Base-by-base conservation (phyloP, 768 basidiomycete genomes). In the Leccinum truebloodii region DNA sequence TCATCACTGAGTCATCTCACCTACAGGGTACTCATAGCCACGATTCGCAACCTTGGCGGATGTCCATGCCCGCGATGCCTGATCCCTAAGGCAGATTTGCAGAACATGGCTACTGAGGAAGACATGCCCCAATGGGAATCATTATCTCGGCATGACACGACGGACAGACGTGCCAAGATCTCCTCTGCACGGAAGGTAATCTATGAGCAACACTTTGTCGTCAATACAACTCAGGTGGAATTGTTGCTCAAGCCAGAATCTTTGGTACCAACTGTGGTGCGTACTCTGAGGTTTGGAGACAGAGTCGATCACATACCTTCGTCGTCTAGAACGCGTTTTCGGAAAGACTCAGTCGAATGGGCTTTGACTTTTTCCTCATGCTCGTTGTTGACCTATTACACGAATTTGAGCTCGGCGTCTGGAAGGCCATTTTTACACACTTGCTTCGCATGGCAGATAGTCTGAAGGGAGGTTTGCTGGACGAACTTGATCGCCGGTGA, bases 21-120 rank as follows among this genome's bases (percentile, higher is more conserved):
- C n/a, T 20, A 28, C 37, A 58, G 57, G 9, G 37, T 58, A 16
- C 57, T 58, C 13, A 58, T 58, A 41, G 51, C 37, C 4, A 37
- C 14, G 6, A 37, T 37, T 16, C 16, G 37, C 16, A 37, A 37
- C 37, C 37, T 37, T 37, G 37, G 37, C 16, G 37, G 37, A 7
- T 37, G 37, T 16, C 37, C 16, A 7, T 37, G 37, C 16, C 37
- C 16, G 6, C 37, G 37, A 16, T 37, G 37, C 37, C 16, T 37
- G 37, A 16, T 37, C 16, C 37, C 6, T n/a, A 16, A 35, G 37
- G 37, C 16, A 16, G 13, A 4, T 16, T 7, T 37, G 16, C 37
- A 37, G 37, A 7, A 37, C 6, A 16, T 37, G 37, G 37, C 37
- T 37, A 16, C 37, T 2, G 6, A 3, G 37, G 37, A 37, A 3